Conservation (phyloP, 2,329 filamentous ascomycete genomes). For the Dothistroma pini region DNA sequence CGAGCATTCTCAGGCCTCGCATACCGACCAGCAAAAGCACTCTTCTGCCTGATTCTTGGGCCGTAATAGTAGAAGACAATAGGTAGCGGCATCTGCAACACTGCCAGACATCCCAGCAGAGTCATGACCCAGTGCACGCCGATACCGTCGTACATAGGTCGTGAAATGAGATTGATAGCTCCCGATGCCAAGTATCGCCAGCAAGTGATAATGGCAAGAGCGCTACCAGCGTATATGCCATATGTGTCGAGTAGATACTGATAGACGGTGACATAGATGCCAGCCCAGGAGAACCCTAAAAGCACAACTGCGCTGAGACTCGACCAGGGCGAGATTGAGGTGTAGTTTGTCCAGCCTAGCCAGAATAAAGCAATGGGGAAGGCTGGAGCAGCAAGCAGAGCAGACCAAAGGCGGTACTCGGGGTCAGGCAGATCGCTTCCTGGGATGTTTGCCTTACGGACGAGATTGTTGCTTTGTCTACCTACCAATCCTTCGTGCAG, state of each 20-base stretch:
- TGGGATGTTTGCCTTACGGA: conserved; percentile 15
- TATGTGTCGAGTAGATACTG: conserved; percentile 41
- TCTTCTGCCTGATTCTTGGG: conserved; percentile 19
- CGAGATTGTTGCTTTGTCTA: conserved; percentile 2
- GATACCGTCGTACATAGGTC: conserved; percentile 40
- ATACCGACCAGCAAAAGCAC: conserved; percentile 35
- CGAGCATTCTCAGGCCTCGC: conserved; percentile 7
- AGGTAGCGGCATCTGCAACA: conserved; percentile 23
- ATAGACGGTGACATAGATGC: conserved; percentile 42
- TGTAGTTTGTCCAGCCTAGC: conserved; percentile 49
- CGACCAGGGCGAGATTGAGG: conserved; percentile 44
- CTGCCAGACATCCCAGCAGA: conserved; percentile 37
- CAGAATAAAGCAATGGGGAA: conserved; percentile 50
- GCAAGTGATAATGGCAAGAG: conserved; percentile 37
- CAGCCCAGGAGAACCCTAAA: conserved; percentile 48
- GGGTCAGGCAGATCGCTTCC: conserved; percentile 20
- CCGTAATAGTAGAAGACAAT: conserved; percentile 26
- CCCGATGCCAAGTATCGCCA: conserved; percentile 37
- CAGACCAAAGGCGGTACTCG: conserved; percentile 44
- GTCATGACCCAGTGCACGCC: conserved; percentile 45
- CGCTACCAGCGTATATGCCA: conserved; percentile 41
- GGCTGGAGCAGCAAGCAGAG: conserved; percentile 42
- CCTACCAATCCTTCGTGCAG: conserved; percentile 16
- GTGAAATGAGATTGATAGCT: conserved; percentile 40
- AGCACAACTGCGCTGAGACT: conserved; percentile 42